Evolutionary conservation across 306 rosid species (phyloP).

Genomic region (Elaeagnus macrophylla): DNA sequence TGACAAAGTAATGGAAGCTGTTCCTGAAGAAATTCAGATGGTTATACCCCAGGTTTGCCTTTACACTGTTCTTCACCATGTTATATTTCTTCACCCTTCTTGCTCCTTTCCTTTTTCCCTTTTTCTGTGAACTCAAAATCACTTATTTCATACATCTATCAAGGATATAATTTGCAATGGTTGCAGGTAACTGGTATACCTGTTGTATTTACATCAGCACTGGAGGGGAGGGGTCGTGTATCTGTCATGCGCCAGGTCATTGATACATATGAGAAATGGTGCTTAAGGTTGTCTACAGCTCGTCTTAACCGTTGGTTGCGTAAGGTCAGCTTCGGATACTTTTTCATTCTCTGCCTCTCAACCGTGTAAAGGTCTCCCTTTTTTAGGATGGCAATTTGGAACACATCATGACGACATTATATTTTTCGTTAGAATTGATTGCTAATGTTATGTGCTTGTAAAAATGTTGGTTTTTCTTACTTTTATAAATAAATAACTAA

Average conservation of each 20-base stretch:
- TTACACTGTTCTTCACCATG: neutral
- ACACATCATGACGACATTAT: no score
- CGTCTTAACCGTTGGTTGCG: constrained; percentile 90
- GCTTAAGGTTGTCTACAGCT: constrained; percentile 73
- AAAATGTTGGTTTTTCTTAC: no score
- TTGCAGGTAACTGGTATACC: constrained; percentile 83
- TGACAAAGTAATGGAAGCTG: constrained; percentile 69
- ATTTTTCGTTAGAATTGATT: no score
- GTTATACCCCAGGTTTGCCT: constrained; percentile 70
- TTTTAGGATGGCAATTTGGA: no score
- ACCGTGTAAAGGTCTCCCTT: neutral
- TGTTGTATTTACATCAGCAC: constrained; percentile 73
- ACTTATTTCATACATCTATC: no score
- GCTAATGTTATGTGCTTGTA: no score
- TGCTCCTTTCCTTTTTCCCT: no score
- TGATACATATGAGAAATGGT: constrained; percentile 84
- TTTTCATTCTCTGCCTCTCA: neutral
- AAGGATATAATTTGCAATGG: constrained; percentile 17
- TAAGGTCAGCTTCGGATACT: constrained; percentile 40
- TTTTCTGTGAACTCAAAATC: no score
- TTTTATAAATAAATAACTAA: no score
- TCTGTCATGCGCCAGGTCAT: constrained; percentile 56
- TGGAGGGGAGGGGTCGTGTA: constrained; percentile 76
- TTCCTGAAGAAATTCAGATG: constrained; percentile 79
- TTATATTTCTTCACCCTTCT: no score